Percentiles rank a stretch among this genome's conserved stretches.
phyloP scores from a whole-genome alignment of 1,139 yeast genomes.

The Taphrina confusa region DNA sequence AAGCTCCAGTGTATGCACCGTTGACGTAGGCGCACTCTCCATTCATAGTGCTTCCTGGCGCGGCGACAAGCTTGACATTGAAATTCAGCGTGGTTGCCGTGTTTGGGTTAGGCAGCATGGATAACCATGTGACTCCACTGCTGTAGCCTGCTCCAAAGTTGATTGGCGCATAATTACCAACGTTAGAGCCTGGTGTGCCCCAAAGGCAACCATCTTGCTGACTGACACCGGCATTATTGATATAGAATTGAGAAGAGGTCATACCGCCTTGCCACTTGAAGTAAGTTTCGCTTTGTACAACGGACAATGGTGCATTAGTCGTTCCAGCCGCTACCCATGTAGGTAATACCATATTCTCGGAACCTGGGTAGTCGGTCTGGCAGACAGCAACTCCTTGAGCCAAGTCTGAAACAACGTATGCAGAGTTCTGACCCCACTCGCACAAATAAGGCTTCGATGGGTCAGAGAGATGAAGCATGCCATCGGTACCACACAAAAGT shows the following conservation, averaged over 20 bases:
- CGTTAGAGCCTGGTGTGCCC: conserved; percentile 76
- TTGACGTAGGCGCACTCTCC: conserved; percentile 81
- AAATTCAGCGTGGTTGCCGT: conserved; percentile 73
- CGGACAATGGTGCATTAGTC: conserved; percentile 62
- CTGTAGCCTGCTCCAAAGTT: conserved; percentile 90
- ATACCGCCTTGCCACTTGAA: conserved; percentile 74
- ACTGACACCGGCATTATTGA: conserved; percentile 91
- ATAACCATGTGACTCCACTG: conserved; percentile 76
- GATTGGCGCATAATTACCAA: conserved; percentile 98
- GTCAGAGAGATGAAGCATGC: conserved; percentile 79
- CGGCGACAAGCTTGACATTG: conserved; percentile 81
- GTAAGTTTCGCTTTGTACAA: conserved; percentile 73
- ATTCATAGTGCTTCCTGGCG: conserved; percentile 60
- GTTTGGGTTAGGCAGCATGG: conserved; percentile 76
- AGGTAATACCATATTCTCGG: conserved; percentile 96
- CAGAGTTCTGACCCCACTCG: conserved; percentile 76
- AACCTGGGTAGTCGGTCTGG: conserved; percentile 98
- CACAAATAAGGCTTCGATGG: conserved; percentile 64
- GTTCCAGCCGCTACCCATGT: conserved; percentile 74
- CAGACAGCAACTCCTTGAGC: conserved; percentile 75
- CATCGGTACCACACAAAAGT: conserved; percentile 64
- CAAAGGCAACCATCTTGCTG: conserved; percentile 89
- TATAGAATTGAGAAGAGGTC: conserved; percentile 95
- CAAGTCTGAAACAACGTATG: conserved; percentile 67
- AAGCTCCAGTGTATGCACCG: conserved; percentile 66